Evolutionary conservation across 2,329 filamentous ascomycete species (phyloP).

Genomic region (Gliomastix tumulicola): DNA sequence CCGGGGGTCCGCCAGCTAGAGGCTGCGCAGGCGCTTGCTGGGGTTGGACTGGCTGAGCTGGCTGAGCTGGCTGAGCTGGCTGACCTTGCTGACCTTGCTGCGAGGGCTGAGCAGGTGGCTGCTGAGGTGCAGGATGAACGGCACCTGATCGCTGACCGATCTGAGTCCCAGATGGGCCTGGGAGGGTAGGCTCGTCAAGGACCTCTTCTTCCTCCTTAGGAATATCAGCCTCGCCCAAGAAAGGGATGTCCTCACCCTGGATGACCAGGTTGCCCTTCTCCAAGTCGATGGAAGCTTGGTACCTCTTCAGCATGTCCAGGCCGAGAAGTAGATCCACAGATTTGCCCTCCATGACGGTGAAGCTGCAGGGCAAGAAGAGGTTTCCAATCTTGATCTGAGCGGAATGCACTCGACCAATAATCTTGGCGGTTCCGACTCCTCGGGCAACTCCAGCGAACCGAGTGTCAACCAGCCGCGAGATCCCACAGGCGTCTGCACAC

Average conservation of each 20-base stretch:
- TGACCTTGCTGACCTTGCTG: constrained; percentile 7
- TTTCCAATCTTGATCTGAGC: constrained; percentile 91
- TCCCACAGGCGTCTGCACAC: constrained; percentile 86
- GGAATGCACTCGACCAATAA: constrained; percentile 90
- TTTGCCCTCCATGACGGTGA: constrained; percentile 99
- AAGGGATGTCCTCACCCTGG: constrained; percentile 79
- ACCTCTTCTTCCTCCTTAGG: constrained; percentile 77
- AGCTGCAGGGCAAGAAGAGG: constrained; percentile 84
- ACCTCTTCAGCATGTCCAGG: constrained; percentile 92
- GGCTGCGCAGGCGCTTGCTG: constrained; percentile 10
- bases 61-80: constrained; percentile 4
- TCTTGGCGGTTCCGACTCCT: constrained; percentile 89
- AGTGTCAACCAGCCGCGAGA: constrained; percentile 91
- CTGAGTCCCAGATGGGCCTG: constrained; percentile 80
- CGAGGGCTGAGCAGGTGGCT: constrained; percentile 11
- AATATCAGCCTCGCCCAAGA: constrained; percentile 88
- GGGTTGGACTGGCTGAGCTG: constrained; percentile 6
- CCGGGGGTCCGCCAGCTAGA: constrained; percentile 8
- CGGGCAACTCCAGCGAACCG: constrained; percentile 88
- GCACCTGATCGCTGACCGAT: constrained; percentile 81
- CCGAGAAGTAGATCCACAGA: constrained; percentile 89
- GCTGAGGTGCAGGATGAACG: constrained; percentile 34
- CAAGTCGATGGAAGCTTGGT: constrained; percentile 89
- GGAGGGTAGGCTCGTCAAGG: constrained; percentile 73
- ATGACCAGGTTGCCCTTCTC: constrained; percentile 80